Evolutionary conservation across 208 protist genomes (phyloP).

Genomic region (Trypanosoma vivax): DNA sequence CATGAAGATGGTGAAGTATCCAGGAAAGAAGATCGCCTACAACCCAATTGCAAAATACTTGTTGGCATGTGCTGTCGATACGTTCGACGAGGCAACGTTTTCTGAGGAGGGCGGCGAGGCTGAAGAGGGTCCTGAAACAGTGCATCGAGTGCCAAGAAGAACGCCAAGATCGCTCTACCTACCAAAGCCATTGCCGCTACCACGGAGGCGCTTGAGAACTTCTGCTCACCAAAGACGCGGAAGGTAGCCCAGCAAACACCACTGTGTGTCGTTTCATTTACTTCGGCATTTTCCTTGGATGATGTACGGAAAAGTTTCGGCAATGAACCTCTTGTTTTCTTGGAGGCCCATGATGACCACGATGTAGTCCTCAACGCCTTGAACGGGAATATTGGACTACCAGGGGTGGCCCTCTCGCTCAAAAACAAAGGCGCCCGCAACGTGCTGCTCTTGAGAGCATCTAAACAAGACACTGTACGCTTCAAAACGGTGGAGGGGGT

Average conservation of each 20-base stretch:
- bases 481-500: slow-evolving; percentile 17
- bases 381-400: slow-evolving; percentile 1
- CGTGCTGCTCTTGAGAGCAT: slow-evolving; percentile 13
- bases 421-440: background rate
- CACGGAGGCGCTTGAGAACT: slow-evolving; percentile 19
- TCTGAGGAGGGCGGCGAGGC: slow-evolving; percentile 1
- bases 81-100: background rate
- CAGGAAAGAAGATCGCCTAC: slow-evolving; percentile 44
- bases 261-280: slow-evolving; percentile 47
- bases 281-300: slow-evolving; percentile 22
- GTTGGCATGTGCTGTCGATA: slow-evolving; percentile 13
- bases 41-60: slow-evolving; percentile 69
- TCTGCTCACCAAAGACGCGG: slow-evolving; percentile 34
- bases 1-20: slow-evolving; percentile 28
- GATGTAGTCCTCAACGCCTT: slow-evolving; percentile 9
- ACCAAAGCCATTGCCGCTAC: slow-evolving; percentile 11
- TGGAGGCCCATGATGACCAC: slow-evolving; percentile 28
- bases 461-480: slow-evolving; percentile 13
- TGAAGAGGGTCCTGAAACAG: background rate
- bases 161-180: slow-evolving; percentile 7
- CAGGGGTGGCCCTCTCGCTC: slow-evolving; percentile 2
- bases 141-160: too few relatives aligned
- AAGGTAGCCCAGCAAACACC: slow-evolving; percentile 16
- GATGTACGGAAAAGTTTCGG: slow-evolving; percentile 26
- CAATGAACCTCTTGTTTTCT: slow-evolving; percentile 66